phyloP scores from a whole-genome alignment of 2,329 filamentous ascomycete species.

The Penicillium italicum region DNA sequence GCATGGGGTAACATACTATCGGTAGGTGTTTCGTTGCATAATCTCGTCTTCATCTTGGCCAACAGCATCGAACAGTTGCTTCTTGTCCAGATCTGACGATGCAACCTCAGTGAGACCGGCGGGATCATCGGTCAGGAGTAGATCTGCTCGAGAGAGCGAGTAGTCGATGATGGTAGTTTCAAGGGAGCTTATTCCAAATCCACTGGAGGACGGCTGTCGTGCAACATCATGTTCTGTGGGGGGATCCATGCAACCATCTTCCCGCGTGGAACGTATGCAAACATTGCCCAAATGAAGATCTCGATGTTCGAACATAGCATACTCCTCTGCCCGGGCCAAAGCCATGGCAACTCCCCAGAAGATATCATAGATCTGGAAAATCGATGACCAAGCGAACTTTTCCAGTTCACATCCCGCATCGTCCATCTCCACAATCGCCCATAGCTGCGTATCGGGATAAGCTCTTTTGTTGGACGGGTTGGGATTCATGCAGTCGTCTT shows the following conservation, averaged over 20 bases:
- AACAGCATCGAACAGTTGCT: constrained; percentile 43
- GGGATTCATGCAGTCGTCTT: constrained; percentile 51
- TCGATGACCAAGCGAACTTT: constrained; percentile 40
- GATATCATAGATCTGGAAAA: constrained; percentile 57
- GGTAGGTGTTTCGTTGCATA: constrained; percentile 41
- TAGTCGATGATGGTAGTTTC: constrained; percentile 67
- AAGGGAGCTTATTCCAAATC: constrained; percentile 52
- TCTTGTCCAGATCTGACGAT: constrained; percentile 43
- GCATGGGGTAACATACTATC: constrained; percentile 33
- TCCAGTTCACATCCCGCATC: constrained; percentile 60
- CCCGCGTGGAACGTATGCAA: constrained; percentile 48
- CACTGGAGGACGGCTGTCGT: constrained; percentile 34
- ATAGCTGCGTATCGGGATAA: constrained; percentile 56
- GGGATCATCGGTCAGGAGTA: constrained; percentile 32
- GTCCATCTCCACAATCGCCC: constrained; percentile 64
- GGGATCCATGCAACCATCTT: constrained; percentile 32
- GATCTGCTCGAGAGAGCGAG: constrained; percentile 60
- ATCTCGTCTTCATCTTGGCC: constrained; percentile 42
- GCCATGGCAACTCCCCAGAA: constrained; percentile 65
- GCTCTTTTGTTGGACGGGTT: constrained; percentile 54
- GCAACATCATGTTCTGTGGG: constrained; percentile 32
- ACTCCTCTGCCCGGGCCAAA: constrained; percentile 59
- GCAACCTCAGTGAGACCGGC: constrained; percentile 32
- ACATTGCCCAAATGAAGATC: constrained; percentile 66
- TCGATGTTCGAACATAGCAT: constrained; percentile 61